Percentiles rank a stretch among this genome's conserved stretches.
These are phyloP conservation scores for Colletotrichum australisinense DNA, from an alignment of 2,329 filamentous ascomycete species.

Conservation along the genomic window DNA sequence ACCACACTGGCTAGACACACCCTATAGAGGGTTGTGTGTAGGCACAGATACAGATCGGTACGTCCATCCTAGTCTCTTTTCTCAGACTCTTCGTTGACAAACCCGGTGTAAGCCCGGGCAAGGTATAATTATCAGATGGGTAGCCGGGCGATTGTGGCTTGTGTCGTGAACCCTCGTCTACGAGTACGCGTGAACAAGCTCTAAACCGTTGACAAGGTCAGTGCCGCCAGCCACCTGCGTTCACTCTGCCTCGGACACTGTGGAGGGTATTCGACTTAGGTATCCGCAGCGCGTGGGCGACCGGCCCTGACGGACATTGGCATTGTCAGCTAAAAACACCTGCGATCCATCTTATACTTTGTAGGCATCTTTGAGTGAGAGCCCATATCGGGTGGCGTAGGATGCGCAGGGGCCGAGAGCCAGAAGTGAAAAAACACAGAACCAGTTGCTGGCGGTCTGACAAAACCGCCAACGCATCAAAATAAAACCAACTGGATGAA, in stretches of 20 bases:
- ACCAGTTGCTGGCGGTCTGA: background rate
- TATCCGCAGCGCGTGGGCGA: too few relatives aligned
- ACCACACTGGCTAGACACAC: background rate
- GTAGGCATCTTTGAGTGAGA: background rate
- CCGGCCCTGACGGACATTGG: background rate
- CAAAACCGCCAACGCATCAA: constrained; percentile 28
- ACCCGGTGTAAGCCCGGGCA: background rate
- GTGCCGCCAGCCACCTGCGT: background rate
- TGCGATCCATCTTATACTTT: background rate
- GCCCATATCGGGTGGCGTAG: background rate
- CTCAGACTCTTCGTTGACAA: background rate
- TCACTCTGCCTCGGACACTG: background rate
- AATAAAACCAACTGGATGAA: background rate
- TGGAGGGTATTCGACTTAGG: background rate
- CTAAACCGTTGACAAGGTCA: background rate
- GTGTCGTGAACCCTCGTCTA: background rate
- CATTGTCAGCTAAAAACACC: constrained; percentile 5
- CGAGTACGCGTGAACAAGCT: background rate
- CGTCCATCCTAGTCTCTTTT: background rate
- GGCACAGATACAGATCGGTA: background rate
- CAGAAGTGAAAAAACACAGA: background rate
- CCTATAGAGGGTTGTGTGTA: background rate
- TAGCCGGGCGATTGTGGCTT: constrained; percentile 12
- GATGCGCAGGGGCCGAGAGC: background rate
- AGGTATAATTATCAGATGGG: background rate